Evolutionary conservation across 345 rosid species (phyloP).

Genomic region (Trapa incisa): DNA sequence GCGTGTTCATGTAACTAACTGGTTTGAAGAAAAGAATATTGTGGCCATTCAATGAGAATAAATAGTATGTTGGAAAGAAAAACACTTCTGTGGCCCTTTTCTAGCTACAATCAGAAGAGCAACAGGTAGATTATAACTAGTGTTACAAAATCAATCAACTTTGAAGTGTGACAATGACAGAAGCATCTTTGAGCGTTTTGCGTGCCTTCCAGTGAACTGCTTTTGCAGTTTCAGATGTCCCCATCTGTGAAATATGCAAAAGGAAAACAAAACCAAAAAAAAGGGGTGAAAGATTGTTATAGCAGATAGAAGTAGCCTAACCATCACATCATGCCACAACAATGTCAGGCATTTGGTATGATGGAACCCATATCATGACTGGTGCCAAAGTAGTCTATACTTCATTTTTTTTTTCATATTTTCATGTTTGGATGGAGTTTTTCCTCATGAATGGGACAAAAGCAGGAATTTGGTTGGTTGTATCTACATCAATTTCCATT

Average conservation of each 20-base stretch:
- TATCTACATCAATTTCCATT: not conserved
- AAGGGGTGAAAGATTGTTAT: not conserved
- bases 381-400: not conserved
- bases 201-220: constrained; percentile 69
- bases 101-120: no score
- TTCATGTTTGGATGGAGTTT: not conserved
- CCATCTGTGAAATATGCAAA: constrained; percentile 38
- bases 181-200: constrained; percentile 46
- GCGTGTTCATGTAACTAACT: no score
- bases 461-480: no score
- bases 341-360: not conserved
- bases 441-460: no score
- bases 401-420: not conserved
- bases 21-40: no score
- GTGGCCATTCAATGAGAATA: no score
- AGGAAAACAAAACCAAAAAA: not conserved
- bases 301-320: not conserved
- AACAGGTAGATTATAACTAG: not conserved
- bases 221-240: constrained; percentile 66
- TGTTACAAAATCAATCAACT: constrained; percentile 4
- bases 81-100: no score
- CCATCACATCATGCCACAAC: not conserved
- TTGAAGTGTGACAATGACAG: constrained; percentile 14
- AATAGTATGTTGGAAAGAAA: no score
- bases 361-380: not conserved